phyloP scores from a whole-genome alignment of 768 basidiomycete species.

The Tulasnella sp. region DNA sequence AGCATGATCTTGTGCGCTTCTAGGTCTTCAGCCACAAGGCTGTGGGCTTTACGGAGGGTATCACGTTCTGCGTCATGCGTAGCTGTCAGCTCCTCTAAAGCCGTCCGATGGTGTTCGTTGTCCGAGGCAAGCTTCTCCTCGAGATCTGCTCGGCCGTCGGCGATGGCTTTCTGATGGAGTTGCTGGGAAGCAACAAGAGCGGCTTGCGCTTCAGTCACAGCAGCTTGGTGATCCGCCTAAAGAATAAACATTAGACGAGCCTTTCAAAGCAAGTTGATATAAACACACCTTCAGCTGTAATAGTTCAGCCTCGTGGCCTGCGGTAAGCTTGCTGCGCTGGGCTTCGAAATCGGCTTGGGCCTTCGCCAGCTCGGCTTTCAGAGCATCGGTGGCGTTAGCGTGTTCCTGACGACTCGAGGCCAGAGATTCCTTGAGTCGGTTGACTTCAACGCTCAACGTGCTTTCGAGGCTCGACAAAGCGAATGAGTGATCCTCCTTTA shows the following conservation, averaged over 20 bases:
- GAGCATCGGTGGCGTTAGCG: conserved; percentile 46
- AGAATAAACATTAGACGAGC: conserved; percentile 36
- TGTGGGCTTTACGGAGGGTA: conserved; percentile 41
- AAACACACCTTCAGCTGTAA: conserved; percentile 25
- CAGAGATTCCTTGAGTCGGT: conserved; percentile 56
- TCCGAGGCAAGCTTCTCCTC: conserved; percentile 46
- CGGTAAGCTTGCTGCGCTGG: conserved; percentile 38
- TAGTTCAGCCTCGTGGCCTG: conserved; percentile 30
- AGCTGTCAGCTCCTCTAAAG: conserved; percentile 51
- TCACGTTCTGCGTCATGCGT: conserved; percentile 52
- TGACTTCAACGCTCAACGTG: conserved; percentile 54
- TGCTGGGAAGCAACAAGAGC: conserved; percentile 43
- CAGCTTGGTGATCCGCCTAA: conserved; percentile 50
- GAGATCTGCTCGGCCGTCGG: conserved; percentile 40
- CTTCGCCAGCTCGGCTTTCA: conserved; percentile 23
- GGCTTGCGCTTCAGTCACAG: conserved; percentile 44
- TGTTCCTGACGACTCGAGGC: conserved; percentile 43
- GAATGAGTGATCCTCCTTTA: conserved; percentile 31
- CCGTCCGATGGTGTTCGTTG: conserved; percentile 45
- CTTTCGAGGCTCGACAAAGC: conserved; percentile 43
- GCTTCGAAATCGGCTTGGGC: conserved; percentile 37
- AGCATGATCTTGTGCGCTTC: conserved; percentile 42
- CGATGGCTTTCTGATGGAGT: conserved; percentile 41
- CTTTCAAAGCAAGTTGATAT: not conserved
- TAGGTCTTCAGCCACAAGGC: conserved; percentile 31